phyloP scores from a whole-genome alignment of 331 rosid genomes.

The Rhamnella rubrinervis region DNA sequence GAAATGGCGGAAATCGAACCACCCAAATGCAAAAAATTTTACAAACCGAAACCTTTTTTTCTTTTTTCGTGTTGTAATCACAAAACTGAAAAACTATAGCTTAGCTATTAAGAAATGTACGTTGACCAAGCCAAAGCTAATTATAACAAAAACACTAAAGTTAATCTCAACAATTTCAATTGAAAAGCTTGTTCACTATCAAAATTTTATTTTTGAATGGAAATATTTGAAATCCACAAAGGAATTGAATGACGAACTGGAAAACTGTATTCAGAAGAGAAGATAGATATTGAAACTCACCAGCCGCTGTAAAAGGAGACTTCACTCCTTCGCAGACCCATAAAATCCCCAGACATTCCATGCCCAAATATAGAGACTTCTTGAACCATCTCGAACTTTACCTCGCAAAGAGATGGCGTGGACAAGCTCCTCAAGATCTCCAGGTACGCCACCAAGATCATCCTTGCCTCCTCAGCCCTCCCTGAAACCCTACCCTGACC shows the following conservation, averaged over 20 bases:
- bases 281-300: conserved; percentile 19
- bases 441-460: conserved; percentile 66
- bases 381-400: conserved; percentile 62
- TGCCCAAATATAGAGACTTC: conserved; percentile 43
- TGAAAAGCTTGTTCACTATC: too few relatives aligned
- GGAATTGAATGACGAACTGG: too few relatives aligned
- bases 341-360: conserved; percentile 10
- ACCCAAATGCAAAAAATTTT: neutral
- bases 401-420: conserved; percentile 85
- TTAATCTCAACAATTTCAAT: too few relatives aligned
- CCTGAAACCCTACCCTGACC: conserved; percentile 43
- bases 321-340: conserved; percentile 17
- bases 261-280: too few relatives aligned
- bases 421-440: conserved; percentile 86
- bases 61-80: too few relatives aligned
- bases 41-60: neutral
- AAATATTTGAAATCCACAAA: too few relatives aligned
- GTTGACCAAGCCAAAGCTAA: too few relatives aligned
- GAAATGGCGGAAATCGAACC: too few relatives aligned
- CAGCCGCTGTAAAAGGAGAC: conserved; percentile 28
- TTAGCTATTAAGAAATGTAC: too few relatives aligned
- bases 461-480: conserved; percentile 55
- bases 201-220: too few relatives aligned
- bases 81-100: too few relatives aligned
- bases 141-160: too few relatives aligned